Base-by-base conservation (phyloP, 441 rosid species). In the Erysimum cheiri region DNA sequence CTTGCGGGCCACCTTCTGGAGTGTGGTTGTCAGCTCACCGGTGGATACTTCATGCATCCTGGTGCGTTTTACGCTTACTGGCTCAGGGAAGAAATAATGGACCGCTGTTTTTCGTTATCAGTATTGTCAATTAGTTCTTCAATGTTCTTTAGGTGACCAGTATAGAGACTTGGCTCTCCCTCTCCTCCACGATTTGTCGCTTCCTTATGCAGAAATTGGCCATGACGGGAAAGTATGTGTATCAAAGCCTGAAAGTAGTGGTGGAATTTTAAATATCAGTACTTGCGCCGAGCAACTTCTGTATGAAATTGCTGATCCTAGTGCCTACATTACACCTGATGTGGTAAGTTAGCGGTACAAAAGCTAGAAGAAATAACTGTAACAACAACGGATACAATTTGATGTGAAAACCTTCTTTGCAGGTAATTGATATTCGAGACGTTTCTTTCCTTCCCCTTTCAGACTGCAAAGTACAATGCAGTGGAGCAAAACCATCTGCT, bases 41-140 rank as follows among this genome's bases (percentile, higher is more conserved):
- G 97, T 60, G 98, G 98, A 68, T 93, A 89, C 82, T 93, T 88
- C 88, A 87, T 91, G 97, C 98, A 93, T 83, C 96, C 98, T 74
- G 93, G 98, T 93, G 62, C 77, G 40, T 36, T 72, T 74, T 52
- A 24, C 29, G 14, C 53, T 67, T 64, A 32, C 48, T 63, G 66
- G 55, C 56, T 29, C 65, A 7, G 35, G 65, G 53, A 50, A 43
- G 13, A 15, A 8, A 19, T 37, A 12, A 24, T 48, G 43, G 6
- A 12, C 35, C 26, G 26, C 58, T 43, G 35, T 54, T 43, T 65
- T 43, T 50, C 39, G 22, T 41, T 31, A 31, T 29, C 19, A 0
- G 43, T 39, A 73, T 41, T 5, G 44, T 52, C 41, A 57, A 32
- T 35, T 60, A 22, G 8, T 43, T 59, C 72, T 59, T 63, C 52